Conservation (phyloP, 257 asterid species). For the Solanum appendiculatum region DNA sequence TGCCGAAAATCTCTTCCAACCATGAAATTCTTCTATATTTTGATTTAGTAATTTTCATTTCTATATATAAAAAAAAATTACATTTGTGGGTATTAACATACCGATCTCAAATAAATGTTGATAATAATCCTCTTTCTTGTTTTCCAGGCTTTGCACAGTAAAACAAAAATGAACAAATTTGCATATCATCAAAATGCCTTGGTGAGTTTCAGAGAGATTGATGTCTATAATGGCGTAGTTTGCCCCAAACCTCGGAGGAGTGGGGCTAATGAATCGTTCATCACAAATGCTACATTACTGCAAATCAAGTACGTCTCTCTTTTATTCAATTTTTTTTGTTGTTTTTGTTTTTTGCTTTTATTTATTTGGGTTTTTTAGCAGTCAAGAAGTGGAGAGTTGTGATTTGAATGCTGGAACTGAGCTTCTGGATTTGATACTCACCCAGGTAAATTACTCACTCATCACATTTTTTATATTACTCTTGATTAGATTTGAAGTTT, state of each 20-base stretch:
- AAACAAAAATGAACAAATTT: background rate
- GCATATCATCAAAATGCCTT: background rate
- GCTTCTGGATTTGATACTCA: constrained; percentile 40
- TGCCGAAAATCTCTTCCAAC: background rate
- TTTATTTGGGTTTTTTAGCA: constrained; percentile 3
- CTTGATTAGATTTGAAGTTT: background rate
- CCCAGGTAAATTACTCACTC: constrained; percentile 26
- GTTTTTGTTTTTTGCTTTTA: background rate
- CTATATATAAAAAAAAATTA: background rate
- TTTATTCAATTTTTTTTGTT: background rate
- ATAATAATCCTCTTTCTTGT: background rate
- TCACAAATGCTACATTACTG: constrained; percentile 1
- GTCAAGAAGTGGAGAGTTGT: constrained; percentile 22
- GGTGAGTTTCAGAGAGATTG: background rate
- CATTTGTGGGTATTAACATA: background rate
- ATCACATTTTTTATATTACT: background rate
- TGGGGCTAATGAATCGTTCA: background rate
- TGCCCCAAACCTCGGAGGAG: constrained; percentile 41
- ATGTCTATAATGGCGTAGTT: constrained; percentile 15
- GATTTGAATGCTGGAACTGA: constrained; percentile 38
- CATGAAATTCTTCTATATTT: background rate
- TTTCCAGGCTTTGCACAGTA: background rate
- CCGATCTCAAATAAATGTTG: background rate
- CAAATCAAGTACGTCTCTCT: constrained; percentile 15
- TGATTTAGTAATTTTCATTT: background rate